Base-by-base conservation (phyloP, 2,329 filamentous ascomycete species). In the Colletotrichum melonis region DNA sequence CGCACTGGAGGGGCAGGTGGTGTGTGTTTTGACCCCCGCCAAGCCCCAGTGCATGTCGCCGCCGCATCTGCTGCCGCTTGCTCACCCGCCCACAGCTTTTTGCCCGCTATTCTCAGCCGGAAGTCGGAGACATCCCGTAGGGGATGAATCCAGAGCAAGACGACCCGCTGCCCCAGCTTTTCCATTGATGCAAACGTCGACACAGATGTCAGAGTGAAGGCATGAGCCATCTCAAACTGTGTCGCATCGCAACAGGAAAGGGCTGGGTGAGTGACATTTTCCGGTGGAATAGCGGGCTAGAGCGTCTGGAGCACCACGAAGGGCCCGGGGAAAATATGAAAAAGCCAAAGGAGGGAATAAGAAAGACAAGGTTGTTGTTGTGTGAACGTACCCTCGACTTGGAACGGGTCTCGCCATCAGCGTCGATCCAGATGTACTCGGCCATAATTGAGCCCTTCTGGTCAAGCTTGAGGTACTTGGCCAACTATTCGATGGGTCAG, bases 351-450 rank as follows among this genome's bases (percentile, higher is more conserved):
- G 57, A 52, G 14, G 58, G 63, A 57, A 65, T 77, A 73, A 77
- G 75, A 78, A 76, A 71, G 63, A 72, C 46, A 30, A 60, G 57
- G 64, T 63, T 74, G 64, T 69, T 76, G 74, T 74, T 76, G 67
- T 76, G 67, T 75, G 75, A 76, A 89, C 94, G 89, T 89, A 98
- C 96, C 90, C 95, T 97, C 82, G 94, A 96, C 89, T 98, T 99
- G 83, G 95, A 98, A 81, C 97, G 95, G 79, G 94, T 90, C 81
- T 93, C 92, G 83, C 95, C 95, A 77, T 87, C 85, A 77, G 93
- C 89, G 82, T 98, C 95, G 83, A 98, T 93, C 96, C 96, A 98
- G 89, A 98, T 92, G 87, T 98, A 98, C 88, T 98, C 96, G 82
- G 95, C 96, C 86, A 98, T 97, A 82, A 97, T 89, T 79, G 87